Evolutionary conservation across 129 eudicot genomes (phyloP).

Genomic region (Kitagawia praeruptora): DNA sequence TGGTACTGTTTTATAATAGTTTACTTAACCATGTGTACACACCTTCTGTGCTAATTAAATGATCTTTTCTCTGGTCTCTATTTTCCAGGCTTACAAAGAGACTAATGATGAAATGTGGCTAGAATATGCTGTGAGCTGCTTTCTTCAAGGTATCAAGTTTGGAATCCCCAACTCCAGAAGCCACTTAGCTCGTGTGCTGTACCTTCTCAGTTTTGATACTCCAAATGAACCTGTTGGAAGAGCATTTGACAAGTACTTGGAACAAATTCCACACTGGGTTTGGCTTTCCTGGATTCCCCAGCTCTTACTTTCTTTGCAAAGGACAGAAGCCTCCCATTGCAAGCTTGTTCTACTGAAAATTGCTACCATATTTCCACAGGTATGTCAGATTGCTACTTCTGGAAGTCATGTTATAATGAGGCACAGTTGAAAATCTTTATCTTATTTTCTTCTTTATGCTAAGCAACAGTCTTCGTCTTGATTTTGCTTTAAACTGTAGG

Average conservation of each 20-base stretch:
- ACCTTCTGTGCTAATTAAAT: neutral
- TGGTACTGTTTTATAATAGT: slow-evolving; percentile 43
- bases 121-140: slow-evolving; percentile 94
- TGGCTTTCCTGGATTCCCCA: slow-evolving; percentile 99
- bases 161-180: slow-evolving; percentile 91
- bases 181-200: slow-evolving; percentile 92
- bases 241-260: slow-evolving; percentile 88
- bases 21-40: neutral
- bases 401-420: slow-evolving; percentile 6
- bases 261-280: slow-evolving; percentile 95
- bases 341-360: slow-evolving; percentile 85
- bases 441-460: neutral
- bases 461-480: slow-evolving; percentile 8
- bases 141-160: slow-evolving; percentile 91
- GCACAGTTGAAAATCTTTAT: neutral
- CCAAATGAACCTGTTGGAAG: slow-evolving; percentile 86
- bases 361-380: slow-evolving; percentile 92
- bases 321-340: slow-evolving; percentile 93
- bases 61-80: slow-evolving; percentile 12
- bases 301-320: slow-evolving; percentile 78
- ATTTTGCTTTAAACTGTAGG: slow-evolving; percentile 30
- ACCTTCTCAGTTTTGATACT: slow-evolving; percentile 96
- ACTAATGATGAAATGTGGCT: slow-evolving; percentile 94
- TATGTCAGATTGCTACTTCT: neutral
- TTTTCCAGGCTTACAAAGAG: slow-evolving; percentile 76